These are phyloP conservation scores for Pseudogymnoascus pannorum DNA, from an alignment of 2,329 filamentous ascomycete genomes.

Conservation along the genomic window DNA sequence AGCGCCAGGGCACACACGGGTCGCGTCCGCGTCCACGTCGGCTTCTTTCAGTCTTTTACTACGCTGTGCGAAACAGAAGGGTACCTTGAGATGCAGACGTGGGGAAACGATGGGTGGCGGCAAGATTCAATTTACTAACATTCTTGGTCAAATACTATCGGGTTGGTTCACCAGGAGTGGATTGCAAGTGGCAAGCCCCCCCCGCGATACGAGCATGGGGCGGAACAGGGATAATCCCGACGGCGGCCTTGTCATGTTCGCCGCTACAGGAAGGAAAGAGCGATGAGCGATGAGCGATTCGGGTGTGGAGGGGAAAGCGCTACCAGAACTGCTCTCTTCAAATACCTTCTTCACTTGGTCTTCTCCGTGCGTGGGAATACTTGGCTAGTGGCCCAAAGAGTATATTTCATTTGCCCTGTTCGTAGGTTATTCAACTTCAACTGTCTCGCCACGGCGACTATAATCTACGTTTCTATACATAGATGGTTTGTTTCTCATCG, in stretches of 20 bases:
- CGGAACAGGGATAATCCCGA: not conserved
- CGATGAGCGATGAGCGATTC: not conserved
- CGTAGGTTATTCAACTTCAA: not conserved
- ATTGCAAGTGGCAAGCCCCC: slow-evolving; percentile 6
- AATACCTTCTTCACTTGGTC: not conserved
- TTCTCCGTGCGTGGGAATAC: not conserved
- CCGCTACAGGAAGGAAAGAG: slow-evolving; percentile 6
- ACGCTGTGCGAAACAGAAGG: too few relatives aligned
- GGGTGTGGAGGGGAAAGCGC: slow-evolving; percentile 6
- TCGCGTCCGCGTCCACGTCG: not conserved
- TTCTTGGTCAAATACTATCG: slow-evolving; percentile 5
- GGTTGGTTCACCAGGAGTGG: not conserved
- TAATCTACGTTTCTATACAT: not conserved
- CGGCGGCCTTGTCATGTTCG: slow-evolving; percentile 7
- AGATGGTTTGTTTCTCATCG: not conserved
- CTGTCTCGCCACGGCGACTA: not conserved
- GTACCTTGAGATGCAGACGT: too few relatives aligned
- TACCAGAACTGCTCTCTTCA: not conserved
- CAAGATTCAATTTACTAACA: slow-evolving; percentile 2
- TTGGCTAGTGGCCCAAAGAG: not conserved
- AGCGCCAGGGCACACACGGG: not conserved
- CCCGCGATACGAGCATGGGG: slow-evolving; percentile 6
- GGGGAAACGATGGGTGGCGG: not conserved
- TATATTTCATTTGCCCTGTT: not conserved
- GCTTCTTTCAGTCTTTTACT: not conserved